Percentiles rank a stretch among this genome's conserved stretches.
phyloP scores from a whole-genome alignment of 768 basidiomycete species.

The Mycena galopus region DNA sequence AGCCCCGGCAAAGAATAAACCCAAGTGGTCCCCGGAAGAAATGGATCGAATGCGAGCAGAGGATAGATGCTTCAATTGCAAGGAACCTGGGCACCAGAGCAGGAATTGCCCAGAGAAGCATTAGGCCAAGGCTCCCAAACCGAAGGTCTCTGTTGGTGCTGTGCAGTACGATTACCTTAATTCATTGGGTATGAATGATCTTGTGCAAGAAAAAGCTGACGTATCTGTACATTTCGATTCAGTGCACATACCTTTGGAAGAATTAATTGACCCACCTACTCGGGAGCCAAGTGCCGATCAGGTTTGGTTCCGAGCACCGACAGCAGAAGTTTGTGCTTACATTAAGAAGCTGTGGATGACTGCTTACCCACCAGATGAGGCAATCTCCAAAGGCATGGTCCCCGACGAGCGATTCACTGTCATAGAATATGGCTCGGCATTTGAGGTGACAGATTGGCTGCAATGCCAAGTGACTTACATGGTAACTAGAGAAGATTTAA shows the following conservation, averaged over 20 bases:
- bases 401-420: slow-evolving; percentile 19
- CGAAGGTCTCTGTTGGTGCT: not conserved
- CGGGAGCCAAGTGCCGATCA: not conserved
- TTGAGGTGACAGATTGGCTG: slow-evolving; percentile 25
- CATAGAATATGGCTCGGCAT: not conserved
- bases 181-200: not conserved
- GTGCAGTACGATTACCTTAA: slow-evolving; percentile 13
- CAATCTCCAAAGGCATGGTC: not conserved
- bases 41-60: slow-evolving; percentile 31
- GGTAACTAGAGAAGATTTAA: slow-evolving; percentile 1
- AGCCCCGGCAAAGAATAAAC: not conserved
- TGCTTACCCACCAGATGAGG: slow-evolving; percentile 1
- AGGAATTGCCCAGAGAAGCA: slow-evolving; percentile 36
- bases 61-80: slow-evolving; percentile 40
- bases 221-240: not conserved
- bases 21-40: slow-evolving; percentile 23
- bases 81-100: slow-evolving; percentile 39
- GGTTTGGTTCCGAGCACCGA: not conserved
- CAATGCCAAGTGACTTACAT: not conserved
- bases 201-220: not conserved
- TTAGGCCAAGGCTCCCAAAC: slow-evolving; percentile 25
- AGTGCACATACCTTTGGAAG: not conserved
- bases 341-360: slow-evolving; percentile 13
- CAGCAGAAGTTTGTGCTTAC: slow-evolving; percentile 7
- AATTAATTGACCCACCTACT: not conserved